Percentiles rank a stretch among this genome's conserved stretches.
These are phyloP conservation scores for Vaccinium darrowii DNA, from an alignment of 148 eudicot genomes.

Conservation along the genomic window DNA sequence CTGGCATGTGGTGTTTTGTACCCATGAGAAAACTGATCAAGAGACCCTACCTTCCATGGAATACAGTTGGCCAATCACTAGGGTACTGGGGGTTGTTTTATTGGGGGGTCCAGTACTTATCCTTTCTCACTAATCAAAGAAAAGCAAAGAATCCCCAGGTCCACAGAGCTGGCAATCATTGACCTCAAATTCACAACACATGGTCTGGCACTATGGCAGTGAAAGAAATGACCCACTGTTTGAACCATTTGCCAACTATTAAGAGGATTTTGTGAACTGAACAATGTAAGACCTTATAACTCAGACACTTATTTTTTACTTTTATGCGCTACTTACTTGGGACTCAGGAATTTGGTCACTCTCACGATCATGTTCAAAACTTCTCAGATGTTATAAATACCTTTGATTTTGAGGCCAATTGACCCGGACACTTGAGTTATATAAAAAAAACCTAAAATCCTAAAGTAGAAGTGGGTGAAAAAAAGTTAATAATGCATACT, in stretches of 20 bases:
- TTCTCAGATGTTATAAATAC: too few species aligned
- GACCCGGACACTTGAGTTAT: too few species aligned
- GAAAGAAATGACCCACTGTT: not conserved
- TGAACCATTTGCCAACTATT: not conserved
- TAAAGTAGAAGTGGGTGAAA: not conserved
- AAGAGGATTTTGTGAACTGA: not conserved
- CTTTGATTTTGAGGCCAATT: too few species aligned
- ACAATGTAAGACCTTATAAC: too few species aligned
- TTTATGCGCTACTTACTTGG: too few species aligned
- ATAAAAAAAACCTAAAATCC: too few species aligned
- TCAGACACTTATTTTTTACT: too few species aligned
- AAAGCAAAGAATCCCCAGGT: not conserved
- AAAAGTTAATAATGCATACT: not conserved
- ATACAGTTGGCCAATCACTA: constrained; percentile 2
- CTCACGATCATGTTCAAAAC: too few species aligned
- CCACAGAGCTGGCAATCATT: not conserved
- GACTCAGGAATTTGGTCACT: too few species aligned
- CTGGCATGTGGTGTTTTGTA: not conserved
- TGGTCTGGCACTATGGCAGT: not conserved
- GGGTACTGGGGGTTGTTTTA: not conserved
- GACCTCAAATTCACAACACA: not conserved
- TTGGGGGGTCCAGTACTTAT: not conserved
- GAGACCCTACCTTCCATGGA: constrained; percentile 2
- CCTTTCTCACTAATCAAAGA: not conserved
- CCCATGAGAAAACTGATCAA: not conserved